These are phyloP conservation scores for Solanum hybrid DNA, from an alignment of 305 asterid genomes.

Conservation along the genomic window DNA sequence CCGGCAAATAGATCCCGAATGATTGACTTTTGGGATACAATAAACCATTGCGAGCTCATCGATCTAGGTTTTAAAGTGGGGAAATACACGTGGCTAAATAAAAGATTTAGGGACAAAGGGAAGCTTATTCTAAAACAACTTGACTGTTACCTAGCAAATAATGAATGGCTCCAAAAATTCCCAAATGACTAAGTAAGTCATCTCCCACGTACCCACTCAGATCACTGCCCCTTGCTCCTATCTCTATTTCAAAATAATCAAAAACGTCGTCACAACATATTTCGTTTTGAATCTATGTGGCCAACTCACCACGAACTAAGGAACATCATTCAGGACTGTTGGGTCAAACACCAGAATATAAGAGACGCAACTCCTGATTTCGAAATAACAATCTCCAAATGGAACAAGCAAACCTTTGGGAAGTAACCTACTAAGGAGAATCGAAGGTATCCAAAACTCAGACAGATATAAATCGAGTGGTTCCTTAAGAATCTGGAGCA, in stretches of 20 bases:
- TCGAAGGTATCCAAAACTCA: background rate
- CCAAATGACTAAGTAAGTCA: background rate
- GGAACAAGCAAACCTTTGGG: background rate
- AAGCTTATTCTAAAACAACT: background rate
- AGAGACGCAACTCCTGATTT: background rate
- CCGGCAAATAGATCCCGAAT: background rate
- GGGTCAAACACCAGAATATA: background rate
- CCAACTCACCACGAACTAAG: background rate
- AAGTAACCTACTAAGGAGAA: background rate
- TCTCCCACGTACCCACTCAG: background rate
- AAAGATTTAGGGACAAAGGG: background rate
- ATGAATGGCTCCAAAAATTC: background rate
- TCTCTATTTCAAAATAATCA: background rate
- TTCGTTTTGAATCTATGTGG: no score
- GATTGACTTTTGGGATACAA: background rate
- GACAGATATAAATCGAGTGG: background rate
- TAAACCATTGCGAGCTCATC: background rate
- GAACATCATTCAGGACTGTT: background rate
- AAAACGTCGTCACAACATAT: background rate
- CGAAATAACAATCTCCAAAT: background rate
- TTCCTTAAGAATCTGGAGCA: background rate
- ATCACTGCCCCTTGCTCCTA: background rate
- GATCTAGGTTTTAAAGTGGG: background rate
- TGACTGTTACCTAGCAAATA: background rate
- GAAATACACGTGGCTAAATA: background rate